A percentile compares a stretch with the other conserved stretches of the same genome.
phyloP scores from a whole-genome alignment of 495 filamentous ascomycete species.

The Neurospora sp. region DNA sequence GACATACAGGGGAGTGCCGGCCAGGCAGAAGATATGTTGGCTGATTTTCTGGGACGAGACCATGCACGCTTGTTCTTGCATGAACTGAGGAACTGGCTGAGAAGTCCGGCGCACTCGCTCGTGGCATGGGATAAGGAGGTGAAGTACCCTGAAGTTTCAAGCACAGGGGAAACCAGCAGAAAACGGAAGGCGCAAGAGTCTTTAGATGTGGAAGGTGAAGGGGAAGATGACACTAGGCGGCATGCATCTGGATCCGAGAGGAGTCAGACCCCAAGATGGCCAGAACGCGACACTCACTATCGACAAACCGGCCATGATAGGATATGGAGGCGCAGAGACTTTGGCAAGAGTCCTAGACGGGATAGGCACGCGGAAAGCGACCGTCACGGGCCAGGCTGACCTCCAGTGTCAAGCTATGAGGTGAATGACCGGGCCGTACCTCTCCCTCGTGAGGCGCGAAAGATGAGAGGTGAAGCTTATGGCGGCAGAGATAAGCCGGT shows the following conservation, averaged over 20 bases:
- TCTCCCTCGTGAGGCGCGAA: not conserved
- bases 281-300: not conserved
- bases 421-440: not conserved
- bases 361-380: not conserved
- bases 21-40: conserved; percentile 79
- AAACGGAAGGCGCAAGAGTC: not conserved
- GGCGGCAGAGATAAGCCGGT: not conserved
- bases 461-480: not conserved
- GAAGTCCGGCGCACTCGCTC: conserved; percentile 61
- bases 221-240: not conserved
- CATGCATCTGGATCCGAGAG: not conserved
- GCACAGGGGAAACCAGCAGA: not conserved
- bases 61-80: conserved; percentile 76
- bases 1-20: conserved; percentile 75
- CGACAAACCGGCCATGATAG: not conserved
- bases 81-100: conserved; percentile 69
- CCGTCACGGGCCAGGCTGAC: not conserved
- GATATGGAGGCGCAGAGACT: not conserved
- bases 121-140: conserved; percentile 75
- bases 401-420: not conserved
- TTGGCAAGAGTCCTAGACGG: not conserved
- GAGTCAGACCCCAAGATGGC: not conserved
- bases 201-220: not conserved
- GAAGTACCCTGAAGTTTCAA: conserved; percentile 44
- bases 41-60: conserved; percentile 72